Evolutionary conservation across 805 yeast genomes (phyloP).

Genomic region (Diddensiella caesifluorescens): DNA sequence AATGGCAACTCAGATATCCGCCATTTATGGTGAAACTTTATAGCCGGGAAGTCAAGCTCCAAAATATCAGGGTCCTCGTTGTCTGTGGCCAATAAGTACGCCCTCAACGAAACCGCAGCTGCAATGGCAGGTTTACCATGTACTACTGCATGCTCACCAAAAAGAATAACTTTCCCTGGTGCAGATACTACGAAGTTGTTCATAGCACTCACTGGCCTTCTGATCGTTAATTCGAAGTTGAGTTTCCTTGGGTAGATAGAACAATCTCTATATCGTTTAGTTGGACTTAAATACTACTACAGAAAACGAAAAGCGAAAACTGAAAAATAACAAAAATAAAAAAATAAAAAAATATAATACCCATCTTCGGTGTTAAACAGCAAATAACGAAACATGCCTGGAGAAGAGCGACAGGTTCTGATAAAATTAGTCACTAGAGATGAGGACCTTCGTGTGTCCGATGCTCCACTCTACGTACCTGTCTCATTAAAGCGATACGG

Average conservation of each 20-base stretch:
- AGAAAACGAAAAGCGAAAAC: too few species aligned
- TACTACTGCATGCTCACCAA: slow-evolving; percentile 97
- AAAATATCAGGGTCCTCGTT: slow-evolving; percentile 39
- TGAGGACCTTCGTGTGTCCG: slow-evolving; percentile 62
- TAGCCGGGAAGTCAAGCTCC: slow-evolving; percentile 78
- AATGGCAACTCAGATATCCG: slow-evolving; percentile 49
- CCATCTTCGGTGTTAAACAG: slow-evolving; percentile 3
- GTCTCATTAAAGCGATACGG: slow-evolving; percentile 83
- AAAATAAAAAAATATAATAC: slow-evolving; percentile 2
- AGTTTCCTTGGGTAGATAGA: background rate
- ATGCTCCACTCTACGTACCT: slow-evolving; percentile 84
- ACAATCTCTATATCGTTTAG: background rate
- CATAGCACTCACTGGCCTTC: background rate
- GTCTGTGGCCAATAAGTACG: slow-evolving; percentile 62
- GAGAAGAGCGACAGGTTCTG: slow-evolving; percentile 49
- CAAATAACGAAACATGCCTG: slow-evolving; percentile 4
- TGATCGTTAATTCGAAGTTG: background rate
- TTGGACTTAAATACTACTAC: too few species aligned
- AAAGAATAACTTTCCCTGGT: slow-evolving; percentile 93
- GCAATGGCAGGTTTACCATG: slow-evolving; percentile 93
- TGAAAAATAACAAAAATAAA: slow-evolving; percentile 3
- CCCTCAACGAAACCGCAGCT: slow-evolving; percentile 82
- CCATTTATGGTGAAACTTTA: slow-evolving; percentile 64
- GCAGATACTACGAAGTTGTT: slow-evolving; percentile 67
- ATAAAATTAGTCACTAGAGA: slow-evolving; percentile 78